Evolutionary conservation across 441 rosid species (phyloP).

Genomic region (Biscutella laevigata): DNA sequence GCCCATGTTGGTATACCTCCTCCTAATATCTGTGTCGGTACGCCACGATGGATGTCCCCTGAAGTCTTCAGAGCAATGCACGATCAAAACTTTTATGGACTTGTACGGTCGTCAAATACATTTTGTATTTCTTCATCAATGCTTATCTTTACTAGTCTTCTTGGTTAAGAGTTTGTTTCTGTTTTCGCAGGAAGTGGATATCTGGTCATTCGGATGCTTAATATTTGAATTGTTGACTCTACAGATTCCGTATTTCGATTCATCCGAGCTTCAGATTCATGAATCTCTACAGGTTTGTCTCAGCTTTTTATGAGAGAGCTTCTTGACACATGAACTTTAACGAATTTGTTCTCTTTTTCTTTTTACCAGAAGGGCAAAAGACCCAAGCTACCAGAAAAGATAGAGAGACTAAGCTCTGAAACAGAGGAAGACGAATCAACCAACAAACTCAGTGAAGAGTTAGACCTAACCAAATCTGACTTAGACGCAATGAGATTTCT

Average conservation of each 20-base stretch:
- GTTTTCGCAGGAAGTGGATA: conserved; percentile 76
- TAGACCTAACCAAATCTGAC: conserved; percentile 37
- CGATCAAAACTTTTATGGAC: conserved; percentile 49
- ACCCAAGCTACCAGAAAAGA: conserved; percentile 50
- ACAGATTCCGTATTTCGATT: conserved; percentile 57
- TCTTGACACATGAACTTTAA: not conserved
- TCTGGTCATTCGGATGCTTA: conserved; percentile 93
- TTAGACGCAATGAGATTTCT: conserved; percentile 49
- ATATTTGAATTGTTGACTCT: conserved; percentile 80
- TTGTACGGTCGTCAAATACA: conserved; percentile 39
- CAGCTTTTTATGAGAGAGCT: not conserved
- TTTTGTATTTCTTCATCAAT: not conserved
- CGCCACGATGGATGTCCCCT: conserved; percentile 99
- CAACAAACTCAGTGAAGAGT: conserved; percentile 24
- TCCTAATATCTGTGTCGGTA: conserved; percentile 83
- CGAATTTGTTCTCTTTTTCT: not conserved
- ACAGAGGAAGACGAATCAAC: conserved; percentile 31
- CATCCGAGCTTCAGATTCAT: conserved; percentile 57
- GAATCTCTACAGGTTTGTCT: conserved; percentile 63
- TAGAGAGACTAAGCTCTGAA: conserved; percentile 38
- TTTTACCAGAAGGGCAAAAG: conserved; percentile 57
- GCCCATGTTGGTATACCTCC: conserved; percentile 72
- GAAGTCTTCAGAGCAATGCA: conserved; percentile 81
- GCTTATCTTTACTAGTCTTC: not conserved
- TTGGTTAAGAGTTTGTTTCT: not conserved